Evolutionary conservation across 257 asterid genomes (phyloP), one percentile per base, ranked within the genome.

Genomic region (Vinca minor): DNA sequence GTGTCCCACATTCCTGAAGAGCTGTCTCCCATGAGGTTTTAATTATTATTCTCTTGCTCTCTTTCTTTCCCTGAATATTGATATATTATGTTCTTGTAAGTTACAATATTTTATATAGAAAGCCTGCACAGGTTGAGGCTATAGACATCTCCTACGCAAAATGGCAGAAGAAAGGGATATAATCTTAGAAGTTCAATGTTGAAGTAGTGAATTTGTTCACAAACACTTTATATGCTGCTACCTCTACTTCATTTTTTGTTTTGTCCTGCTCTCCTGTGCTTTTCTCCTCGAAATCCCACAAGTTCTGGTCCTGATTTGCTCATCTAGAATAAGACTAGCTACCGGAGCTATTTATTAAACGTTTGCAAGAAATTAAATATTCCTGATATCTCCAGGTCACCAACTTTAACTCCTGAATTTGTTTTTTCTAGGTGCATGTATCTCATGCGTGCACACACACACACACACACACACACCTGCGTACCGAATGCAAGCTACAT

Each of bases 1-100:
- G 59, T 54, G 64, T 65, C 93, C 57, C 78, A 63, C 65, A 80
- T 59, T 71, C 82, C 82, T 44, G 95, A 87, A 74, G 98, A 93
- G 78, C 70, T 79, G 65, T 66, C 76, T 26, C 90, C 86, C 66
- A 67, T 89, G 45, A 87, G 97, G 98, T 92, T 63, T 70, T 47
- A 23, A 59, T 70, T 76, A 50, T 44, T 49, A 52, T 60, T 58
- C 62, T 75, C 54, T 38, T 68, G 38, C 48, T 65, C 54, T 58
- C 67, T 71, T 41, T 49, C 46, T 64, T 68, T 38, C 52, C 38
- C 0, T 39, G 53, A 38, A 56, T n/a, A 7, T 31, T 56, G 61
- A n/a, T 31, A 23, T 34, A 13, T 35, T 44, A 25, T 25, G 35
- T 21, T 39, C 63, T 39, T 26, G n/a, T 63, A n/a, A 31, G 14